A percentile compares a stretch with the other conserved stretches of the same genome.
phyloP scores from a whole-genome alignment of 2,329 filamentous ascomycete genomes.

The Ceratocystis harringtonii region DNA sequence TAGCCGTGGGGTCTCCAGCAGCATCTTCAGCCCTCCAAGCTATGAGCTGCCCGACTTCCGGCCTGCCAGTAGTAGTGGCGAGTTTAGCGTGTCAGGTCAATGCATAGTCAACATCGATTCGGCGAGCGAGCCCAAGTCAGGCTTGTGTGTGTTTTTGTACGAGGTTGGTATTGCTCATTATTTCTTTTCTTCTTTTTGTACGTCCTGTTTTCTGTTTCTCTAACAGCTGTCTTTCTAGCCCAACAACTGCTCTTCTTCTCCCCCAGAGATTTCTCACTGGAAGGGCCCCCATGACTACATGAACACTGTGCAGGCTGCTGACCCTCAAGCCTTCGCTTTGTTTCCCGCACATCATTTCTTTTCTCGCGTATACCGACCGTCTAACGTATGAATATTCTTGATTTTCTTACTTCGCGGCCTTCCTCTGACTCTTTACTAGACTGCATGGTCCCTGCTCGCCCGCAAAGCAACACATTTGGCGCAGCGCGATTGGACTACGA shows the following conservation, averaged over 20 bases:
- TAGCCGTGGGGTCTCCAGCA: neutral
- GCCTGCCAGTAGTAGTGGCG: conserved; percentile 24
- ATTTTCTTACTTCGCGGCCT: neutral
- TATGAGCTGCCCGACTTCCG: conserved; percentile 29
- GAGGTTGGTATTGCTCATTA: conserved; percentile 28
- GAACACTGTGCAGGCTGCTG: conserved; percentile 28
- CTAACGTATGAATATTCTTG: conserved; percentile 30
- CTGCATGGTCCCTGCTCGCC: conserved; percentile 34
- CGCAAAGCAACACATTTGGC: conserved; percentile 37
- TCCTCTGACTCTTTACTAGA: conserved; percentile 23
- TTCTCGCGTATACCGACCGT: conserved; percentile 38
- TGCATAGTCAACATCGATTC: conserved; percentile 26
- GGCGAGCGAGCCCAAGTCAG: conserved; percentile 23
- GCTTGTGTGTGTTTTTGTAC: conserved; percentile 37
- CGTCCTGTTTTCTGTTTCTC: neutral
- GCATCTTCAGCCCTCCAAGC: conserved; percentile 20
- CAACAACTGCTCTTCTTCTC: conserved; percentile 28
- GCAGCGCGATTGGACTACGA: conserved; percentile 34
- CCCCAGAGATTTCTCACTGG: conserved; percentile 25
- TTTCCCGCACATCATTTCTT: conserved; percentile 47
- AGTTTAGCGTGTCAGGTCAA: conserved; percentile 30
- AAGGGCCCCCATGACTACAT: conserved; percentile 25
- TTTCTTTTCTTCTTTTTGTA: neutral
- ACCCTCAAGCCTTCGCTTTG: conserved; percentile 32
- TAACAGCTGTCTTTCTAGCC: conserved; percentile 25